phyloP scores from a whole-genome alignment of 352 stramenopile genomes.

The Globisporangium rhizosaccharum region DNA sequence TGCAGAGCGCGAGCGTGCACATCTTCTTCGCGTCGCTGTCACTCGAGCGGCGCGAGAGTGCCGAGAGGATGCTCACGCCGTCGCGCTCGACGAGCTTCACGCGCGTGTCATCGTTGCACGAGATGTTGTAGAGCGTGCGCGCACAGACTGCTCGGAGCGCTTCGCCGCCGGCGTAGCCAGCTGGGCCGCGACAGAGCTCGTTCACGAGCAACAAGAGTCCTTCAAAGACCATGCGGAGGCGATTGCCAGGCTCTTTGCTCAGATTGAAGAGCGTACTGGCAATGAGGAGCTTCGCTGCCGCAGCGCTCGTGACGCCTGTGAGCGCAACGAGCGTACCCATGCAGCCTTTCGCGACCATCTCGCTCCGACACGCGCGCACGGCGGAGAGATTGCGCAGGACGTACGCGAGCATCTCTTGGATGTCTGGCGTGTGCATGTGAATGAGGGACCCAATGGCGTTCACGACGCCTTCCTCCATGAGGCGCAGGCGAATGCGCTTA shows the following conservation, averaged over 20 bases:
- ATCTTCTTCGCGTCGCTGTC: conserved; percentile 58
- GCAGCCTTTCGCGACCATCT: conserved; percentile 70
- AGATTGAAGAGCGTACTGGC: conserved; percentile 58
- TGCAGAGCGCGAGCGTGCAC: conserved; percentile 74
- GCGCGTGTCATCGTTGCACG: conserved; percentile 57
- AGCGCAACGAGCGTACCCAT: conserved; percentile 54
- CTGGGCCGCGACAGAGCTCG: conserved; percentile 31
- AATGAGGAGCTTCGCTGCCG: conserved; percentile 46
- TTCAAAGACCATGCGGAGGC: conserved; percentile 73
- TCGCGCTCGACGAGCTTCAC: conserved; percentile 67
- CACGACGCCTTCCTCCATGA: conserved; percentile 89
- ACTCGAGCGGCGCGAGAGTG: conserved; percentile 28
- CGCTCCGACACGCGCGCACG: conserved; percentile 47
- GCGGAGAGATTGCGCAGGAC: conserved; percentile 71
- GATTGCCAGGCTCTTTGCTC: conserved; percentile 62
- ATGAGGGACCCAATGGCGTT: conserved; percentile 59
- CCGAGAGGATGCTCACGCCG: conserved; percentile 46
- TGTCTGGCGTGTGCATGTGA: conserved; percentile 30
- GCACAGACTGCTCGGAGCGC: conserved; percentile 40
- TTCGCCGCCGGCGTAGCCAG: conserved; percentile 16
- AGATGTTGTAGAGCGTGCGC: conserved; percentile 64
- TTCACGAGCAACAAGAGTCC: conserved; percentile 55
- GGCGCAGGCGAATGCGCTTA: conserved; percentile 66
- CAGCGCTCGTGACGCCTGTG: conserved; percentile 20
- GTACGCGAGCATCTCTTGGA: conserved; percentile 62